Percentiles rank a stretch among this genome's conserved stretches.
phyloP scores from a whole-genome alignment of 345 rosid species.

The Lumnitzera littorea region DNA sequence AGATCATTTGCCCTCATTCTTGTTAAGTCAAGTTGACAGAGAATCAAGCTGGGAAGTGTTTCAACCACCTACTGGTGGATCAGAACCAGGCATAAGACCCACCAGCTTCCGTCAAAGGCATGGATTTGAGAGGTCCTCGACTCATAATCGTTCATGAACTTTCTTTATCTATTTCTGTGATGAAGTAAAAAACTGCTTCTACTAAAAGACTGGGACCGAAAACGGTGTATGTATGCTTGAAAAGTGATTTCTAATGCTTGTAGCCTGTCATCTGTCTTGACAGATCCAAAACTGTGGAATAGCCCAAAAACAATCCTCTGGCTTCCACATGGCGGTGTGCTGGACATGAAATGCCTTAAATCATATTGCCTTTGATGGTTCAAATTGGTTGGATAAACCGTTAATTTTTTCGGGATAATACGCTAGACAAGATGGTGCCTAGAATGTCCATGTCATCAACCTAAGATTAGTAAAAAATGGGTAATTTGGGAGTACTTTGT shows the following conservation, averaged over 20 bases:
- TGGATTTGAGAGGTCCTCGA: constrained; percentile 54
- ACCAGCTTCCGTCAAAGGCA: constrained; percentile 68
- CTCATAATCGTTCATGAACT: constrained; percentile 46
- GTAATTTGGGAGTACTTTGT: too few species aligned
- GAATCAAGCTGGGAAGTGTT: constrained; percentile 52
- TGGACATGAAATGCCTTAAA: constrained; percentile 20
- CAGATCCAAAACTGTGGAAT: constrained; percentile 31
- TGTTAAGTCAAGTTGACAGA: constrained; percentile 56
- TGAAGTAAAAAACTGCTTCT: constrained; percentile 25
- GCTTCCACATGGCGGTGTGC: constrained; percentile 28
- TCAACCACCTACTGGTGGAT: constrained; percentile 33
- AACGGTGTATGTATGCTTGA: constrained; percentile 49
- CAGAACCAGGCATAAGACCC: constrained; percentile 37
- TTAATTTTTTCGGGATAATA: too few species aligned
- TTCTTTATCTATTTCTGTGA: constrained; percentile 13
- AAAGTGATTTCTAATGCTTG: constrained; percentile 28
- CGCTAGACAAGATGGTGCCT: too few species aligned
- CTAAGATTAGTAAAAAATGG: too few species aligned
- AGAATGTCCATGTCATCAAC: too few species aligned
- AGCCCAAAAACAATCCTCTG: constrained; percentile 29
- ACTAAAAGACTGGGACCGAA: constrained; percentile 19
- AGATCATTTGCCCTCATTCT: constrained; percentile 53
- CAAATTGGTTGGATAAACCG: too few species aligned
- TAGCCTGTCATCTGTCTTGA: constrained; percentile 14
- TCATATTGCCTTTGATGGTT: too few species aligned